Evolutionary conservation across 192 early-diverging fungal genomes (phyloP).

Genomic region (Backusella tarrabulga): DNA sequence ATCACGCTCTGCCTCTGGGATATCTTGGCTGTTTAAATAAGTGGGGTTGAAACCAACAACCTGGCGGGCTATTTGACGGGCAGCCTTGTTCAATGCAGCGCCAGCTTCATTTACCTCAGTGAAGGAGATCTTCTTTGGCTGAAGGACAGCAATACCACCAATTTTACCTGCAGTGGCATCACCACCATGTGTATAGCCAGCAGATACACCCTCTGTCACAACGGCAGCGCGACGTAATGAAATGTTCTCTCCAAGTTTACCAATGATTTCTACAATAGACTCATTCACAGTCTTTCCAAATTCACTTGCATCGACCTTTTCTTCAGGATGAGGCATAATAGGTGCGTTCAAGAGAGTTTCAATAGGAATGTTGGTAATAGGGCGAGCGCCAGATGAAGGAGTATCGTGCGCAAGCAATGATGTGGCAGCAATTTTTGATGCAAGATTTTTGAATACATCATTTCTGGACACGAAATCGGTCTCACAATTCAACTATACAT

Average conservation of each 20-base stretch:
- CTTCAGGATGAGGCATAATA: slow-evolving; percentile 48
- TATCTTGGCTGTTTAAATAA: slow-evolving; percentile 45
- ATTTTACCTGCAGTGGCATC: slow-evolving; percentile 70
- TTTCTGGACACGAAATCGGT: slow-evolving; percentile 96
- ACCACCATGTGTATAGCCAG: slow-evolving; percentile 77
- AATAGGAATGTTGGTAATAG: slow-evolving; percentile 40
- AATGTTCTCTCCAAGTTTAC: slow-evolving; percentile 90
- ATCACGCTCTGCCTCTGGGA: slow-evolving; percentile 40
- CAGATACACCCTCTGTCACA: slow-evolving; percentile 34
- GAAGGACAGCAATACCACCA: slow-evolving; percentile 73
- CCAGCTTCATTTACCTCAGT: slow-evolving; percentile 13
- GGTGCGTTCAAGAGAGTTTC: slow-evolving; percentile 43
- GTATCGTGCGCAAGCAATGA: slow-evolving; percentile 44
- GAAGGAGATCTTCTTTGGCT: slow-evolving; percentile 28
- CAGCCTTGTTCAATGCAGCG: slow-evolving; percentile 52
- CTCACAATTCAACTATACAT: slow-evolving; percentile 79
- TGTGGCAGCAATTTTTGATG: slow-evolving; percentile 55
- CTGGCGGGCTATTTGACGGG: slow-evolving; percentile 80
- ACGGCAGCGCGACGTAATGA: slow-evolving; percentile 67
- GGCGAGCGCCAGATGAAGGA: slow-evolving; percentile 16
- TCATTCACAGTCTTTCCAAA: slow-evolving; percentile 52
- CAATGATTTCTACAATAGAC: slow-evolving; percentile 72
- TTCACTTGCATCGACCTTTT: slow-evolving; percentile 9
- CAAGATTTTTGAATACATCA: slow-evolving; percentile 72
- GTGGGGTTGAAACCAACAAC: slow-evolving; percentile 80